Evolutionary conservation across 139 green algal species (phyloP).

Genomic region (Asterochloris erici): DNA sequence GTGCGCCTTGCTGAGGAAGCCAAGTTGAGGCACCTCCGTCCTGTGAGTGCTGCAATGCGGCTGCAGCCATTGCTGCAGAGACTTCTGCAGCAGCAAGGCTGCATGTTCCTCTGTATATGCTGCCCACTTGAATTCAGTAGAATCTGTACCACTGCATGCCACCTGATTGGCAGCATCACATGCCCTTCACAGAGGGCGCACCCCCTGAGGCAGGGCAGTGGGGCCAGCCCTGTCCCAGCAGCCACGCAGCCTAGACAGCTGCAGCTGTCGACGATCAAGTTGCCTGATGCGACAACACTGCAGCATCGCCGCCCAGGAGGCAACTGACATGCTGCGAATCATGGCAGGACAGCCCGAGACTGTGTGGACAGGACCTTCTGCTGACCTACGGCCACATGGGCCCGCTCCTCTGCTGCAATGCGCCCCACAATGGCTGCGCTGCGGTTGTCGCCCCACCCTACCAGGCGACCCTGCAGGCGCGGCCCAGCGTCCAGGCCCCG

Average conservation of each 20-base stretch:
- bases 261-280: not conserved
- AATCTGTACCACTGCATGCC: not conserved
- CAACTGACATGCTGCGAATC: not conserved
- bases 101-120: not conserved
- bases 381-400: constrained; percentile 70
- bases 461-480: constrained; percentile 53
- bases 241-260: not conserved
- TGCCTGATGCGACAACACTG: not conserved
- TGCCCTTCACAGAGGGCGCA: not conserved
- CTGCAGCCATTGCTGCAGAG: not conserved
- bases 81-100: not conserved
- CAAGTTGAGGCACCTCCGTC: not conserved
- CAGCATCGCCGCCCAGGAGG: too few relatives aligned
- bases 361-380: not conserved
- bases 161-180: too few relatives aligned
- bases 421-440: constrained; percentile 59
- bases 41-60: not conserved
- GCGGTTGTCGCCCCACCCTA: constrained; percentile 61
- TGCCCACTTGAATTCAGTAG: not conserved
- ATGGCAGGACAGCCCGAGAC: too few relatives aligned
- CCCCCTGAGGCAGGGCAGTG: not conserved
- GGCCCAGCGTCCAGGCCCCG: constrained; percentile 57
- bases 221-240: not conserved
- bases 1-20: not conserved
- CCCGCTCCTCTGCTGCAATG: constrained; percentile 71